Percentiles rank a stretch among this genome's conserved stretches.
These are phyloP conservation scores for Ceratocystis smalleyi DNA, from an alignment of 2,329 filamentous ascomycete species.

Conservation along the genomic window DNA sequence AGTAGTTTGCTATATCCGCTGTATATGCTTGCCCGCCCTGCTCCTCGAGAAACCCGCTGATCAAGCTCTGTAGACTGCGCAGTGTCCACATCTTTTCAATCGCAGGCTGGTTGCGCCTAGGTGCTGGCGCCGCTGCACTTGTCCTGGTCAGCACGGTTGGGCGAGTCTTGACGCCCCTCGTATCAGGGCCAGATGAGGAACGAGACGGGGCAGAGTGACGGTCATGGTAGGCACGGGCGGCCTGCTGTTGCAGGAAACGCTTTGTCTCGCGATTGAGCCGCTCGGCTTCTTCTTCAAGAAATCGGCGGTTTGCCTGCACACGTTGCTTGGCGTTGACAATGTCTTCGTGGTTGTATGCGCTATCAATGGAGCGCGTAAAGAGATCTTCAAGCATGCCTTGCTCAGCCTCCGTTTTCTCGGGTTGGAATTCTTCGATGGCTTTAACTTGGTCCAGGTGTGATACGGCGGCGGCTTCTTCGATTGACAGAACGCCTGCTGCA, in stretches of 20 bases:
- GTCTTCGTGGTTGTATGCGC: slow-evolving; percentile 82
- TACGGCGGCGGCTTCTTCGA: slow-evolving; percentile 13
- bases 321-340: slow-evolving; percentile 66
- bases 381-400: slow-evolving; percentile 76
- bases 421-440: slow-evolving; percentile 48
- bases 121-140: slow-evolving; percentile 13
- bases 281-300: slow-evolving; percentile 54
- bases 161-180: slow-evolving; percentile 42
- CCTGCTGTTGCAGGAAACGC: slow-evolving; percentile 24
- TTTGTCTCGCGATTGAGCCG: slow-evolving; percentile 16
- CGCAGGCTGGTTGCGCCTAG: slow-evolving; percentile 31
- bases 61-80: slow-evolving; percentile 8
- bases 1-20: slow-evolving; percentile 32
- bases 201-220: slow-evolving; percentile 50
- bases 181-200: slow-evolving; percentile 40
- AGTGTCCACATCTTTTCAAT: slow-evolving; percentile 15
- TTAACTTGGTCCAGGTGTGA: slow-evolving; percentile 29
- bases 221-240: slow-evolving; percentile 44
- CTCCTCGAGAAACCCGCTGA: slow-evolving; percentile 51
- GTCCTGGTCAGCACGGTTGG: slow-evolving; percentile 30
- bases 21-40: slow-evolving; percentile 59
- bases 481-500: slow-evolving; percentile 1
- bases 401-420: slow-evolving; percentile 35
- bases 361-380: slow-evolving; percentile 75
- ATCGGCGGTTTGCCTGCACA: slow-evolving; percentile 56